phyloP scores from a whole-genome alignment of 768 basidiomycete species.

The Guyanaporus albipodus region DNA sequence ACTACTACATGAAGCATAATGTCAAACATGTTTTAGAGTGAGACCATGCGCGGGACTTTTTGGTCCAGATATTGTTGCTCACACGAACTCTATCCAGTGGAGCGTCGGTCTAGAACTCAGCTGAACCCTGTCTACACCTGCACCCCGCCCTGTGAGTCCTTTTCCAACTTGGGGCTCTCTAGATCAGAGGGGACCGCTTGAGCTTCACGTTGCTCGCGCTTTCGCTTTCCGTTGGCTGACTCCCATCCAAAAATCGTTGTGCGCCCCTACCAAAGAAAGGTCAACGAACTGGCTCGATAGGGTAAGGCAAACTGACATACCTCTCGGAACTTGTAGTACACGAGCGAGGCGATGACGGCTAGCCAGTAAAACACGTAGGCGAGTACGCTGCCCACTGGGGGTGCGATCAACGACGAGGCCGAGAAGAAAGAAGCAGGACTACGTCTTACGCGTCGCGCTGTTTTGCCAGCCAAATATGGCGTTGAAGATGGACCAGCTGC shows the following conservation, averaged over 20 bases:
- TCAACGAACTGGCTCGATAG: background rate
- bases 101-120: no score
- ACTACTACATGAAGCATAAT: no score
- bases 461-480: constrained; percentile 90
- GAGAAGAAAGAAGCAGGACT: background rate
- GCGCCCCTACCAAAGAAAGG: constrained; percentile 47
- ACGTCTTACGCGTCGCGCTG: constrained; percentile 56
- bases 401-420: background rate
- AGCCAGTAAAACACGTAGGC: constrained; percentile 93
- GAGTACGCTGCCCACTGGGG: constrained; percentile 69
- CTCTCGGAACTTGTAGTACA: constrained; percentile 64
- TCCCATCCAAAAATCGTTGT: constrained; percentile 57
- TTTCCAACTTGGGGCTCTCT: background rate
- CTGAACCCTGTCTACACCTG: no score
- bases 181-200: background rate
- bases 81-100: no score
- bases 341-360: constrained; percentile 63
- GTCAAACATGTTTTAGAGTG: no score
- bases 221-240: constrained; percentile 43
- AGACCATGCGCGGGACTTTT: no score
- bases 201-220: constrained; percentile 26
- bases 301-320: constrained; percentile 24
- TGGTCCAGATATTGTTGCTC: no score
- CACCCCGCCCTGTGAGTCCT: background rate
- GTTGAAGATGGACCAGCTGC: constrained; percentile 78